Evolutionary conservation across 352 stramenopile genomes (phyloP).

Genomic region (Globisporangium apiculatum): DNA sequence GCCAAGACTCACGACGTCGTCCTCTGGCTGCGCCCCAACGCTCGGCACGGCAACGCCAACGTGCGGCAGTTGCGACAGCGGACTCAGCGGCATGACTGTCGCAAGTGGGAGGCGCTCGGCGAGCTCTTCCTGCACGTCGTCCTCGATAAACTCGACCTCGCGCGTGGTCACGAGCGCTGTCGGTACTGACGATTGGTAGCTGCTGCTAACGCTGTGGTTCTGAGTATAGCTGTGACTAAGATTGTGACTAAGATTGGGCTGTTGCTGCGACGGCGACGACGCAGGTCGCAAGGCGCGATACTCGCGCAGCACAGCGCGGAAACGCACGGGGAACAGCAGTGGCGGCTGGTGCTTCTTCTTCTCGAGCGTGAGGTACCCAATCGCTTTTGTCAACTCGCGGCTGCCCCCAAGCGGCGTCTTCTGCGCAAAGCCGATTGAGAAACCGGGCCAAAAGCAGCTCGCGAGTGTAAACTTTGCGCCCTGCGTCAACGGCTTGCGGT

Average conservation of each 20-base stretch:
- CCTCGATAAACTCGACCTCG: conserved; percentile 47
- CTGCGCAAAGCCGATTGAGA: conserved; percentile 48
- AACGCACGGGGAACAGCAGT: conserved; percentile 56
- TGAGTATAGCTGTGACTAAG: not conserved
- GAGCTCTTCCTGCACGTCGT: conserved; percentile 28
- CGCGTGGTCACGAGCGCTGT: conserved; percentile 41
- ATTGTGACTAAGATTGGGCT: not conserved
- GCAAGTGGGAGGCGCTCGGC: conserved; percentile 33
- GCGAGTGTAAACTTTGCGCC: conserved; percentile 53
- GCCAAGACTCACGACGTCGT: conserved; percentile 20
- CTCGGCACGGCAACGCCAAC: not conserved
- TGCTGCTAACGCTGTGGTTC: not conserved
- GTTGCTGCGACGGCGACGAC: conserved; percentile 8
- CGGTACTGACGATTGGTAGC: not conserved
- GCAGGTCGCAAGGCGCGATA: conserved; percentile 22
- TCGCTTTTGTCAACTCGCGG: conserved; percentile 40
- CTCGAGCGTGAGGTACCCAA: conserved; percentile 58
- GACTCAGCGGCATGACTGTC: conserved; percentile 7
- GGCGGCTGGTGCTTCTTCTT: conserved; percentile 53
- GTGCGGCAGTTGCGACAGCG: not conserved
- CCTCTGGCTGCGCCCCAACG: conserved; percentile 6
- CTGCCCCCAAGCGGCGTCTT: conserved; percentile 39
- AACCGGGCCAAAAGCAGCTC: conserved; percentile 48
- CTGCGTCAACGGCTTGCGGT: conserved; percentile 38
- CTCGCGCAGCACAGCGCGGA: conserved; percentile 33